These are phyloP conservation scores for Metschnikowia vanudenii DNA, from an alignment of 805 yeast species.

Conservation along the genomic window DNA sequence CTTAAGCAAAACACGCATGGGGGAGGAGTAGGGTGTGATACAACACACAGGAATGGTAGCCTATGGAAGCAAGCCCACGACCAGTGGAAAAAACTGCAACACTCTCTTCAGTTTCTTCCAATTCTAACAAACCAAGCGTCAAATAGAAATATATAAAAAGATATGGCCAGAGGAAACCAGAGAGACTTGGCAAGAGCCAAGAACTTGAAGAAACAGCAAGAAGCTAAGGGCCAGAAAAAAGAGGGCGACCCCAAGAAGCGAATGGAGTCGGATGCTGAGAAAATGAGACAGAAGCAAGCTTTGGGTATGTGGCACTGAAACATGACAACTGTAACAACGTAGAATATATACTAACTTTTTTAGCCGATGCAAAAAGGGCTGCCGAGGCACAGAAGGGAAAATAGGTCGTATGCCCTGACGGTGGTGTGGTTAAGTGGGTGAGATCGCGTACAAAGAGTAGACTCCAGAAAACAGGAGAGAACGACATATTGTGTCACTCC, in stretches of 20 bases:
- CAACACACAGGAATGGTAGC: background rate
- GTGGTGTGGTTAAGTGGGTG: too few species aligned
- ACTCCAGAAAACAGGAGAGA: too few species aligned
- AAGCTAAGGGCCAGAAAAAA: conserved; percentile 57
- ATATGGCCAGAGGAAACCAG: conserved; percentile 95
- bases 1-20: too few species aligned
- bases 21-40: too few species aligned
- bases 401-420: conserved; percentile 42
- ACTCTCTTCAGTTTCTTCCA: too few species aligned
- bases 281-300: conserved; percentile 84
- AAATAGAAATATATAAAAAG: background rate
- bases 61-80: too few species aligned
- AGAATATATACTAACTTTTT: conserved; percentile 1
- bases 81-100: too few species aligned
- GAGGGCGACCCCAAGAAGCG: conserved; percentile 84
- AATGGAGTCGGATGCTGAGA: conserved; percentile 86
- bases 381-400: conserved; percentile 43
- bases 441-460: too few species aligned
- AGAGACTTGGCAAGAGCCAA: conserved; percentile 91
- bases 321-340: background rate
- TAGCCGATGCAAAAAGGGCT: conserved; percentile 52
- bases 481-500: too few species aligned
- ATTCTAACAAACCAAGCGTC: background rate
- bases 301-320: conserved; percentile 50
- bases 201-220: conserved; percentile 77